Percentiles rank a stretch among this genome's conserved stretches.
These are phyloP conservation scores for Eucalyptus camaldulensis DNA, from an alignment of 345 rosid genomes.

Conservation along the genomic window DNA sequence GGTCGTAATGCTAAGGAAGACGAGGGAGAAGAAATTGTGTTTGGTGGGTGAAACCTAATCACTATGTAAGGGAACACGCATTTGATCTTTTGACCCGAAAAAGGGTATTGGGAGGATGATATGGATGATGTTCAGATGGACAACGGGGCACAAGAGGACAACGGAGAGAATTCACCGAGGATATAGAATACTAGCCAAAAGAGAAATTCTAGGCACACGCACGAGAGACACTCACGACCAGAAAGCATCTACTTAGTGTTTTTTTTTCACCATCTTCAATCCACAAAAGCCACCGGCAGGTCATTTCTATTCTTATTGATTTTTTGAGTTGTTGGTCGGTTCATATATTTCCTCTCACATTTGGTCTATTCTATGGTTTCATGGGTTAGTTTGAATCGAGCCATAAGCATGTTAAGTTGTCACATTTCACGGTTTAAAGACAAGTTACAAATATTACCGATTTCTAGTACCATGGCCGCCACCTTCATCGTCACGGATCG, in stretches of 20 bases:
- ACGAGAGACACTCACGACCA: not conserved
- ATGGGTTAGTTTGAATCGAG: too few species aligned
- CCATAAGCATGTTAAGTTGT: too few species aligned
- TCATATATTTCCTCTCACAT: too few species aligned
- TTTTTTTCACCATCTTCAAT: not conserved
- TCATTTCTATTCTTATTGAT: too few species aligned
- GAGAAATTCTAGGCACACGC: not conserved
- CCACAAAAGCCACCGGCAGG: not conserved
- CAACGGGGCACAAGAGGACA: not conserved
- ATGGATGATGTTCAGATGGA: not conserved
- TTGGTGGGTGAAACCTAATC: not conserved
- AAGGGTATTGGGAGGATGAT: not conserved
- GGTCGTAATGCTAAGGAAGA: not conserved
- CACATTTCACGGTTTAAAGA: not conserved
- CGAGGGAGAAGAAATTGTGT: not conserved
- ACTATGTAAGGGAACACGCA: not conserved
- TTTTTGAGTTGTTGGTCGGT: too few species aligned
- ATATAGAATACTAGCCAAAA: not conserved
- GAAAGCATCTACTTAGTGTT: not conserved
- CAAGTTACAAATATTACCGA: not conserved
- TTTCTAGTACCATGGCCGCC: not conserved
- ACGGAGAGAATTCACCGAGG: not conserved
- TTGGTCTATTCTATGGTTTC: too few species aligned
- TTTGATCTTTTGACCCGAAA: not conserved
- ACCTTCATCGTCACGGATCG: fast-evolving